Base-by-base conservation (phyloP, 2,329 filamentous ascomycete species). In the Aureobasidium vineae region DNA sequence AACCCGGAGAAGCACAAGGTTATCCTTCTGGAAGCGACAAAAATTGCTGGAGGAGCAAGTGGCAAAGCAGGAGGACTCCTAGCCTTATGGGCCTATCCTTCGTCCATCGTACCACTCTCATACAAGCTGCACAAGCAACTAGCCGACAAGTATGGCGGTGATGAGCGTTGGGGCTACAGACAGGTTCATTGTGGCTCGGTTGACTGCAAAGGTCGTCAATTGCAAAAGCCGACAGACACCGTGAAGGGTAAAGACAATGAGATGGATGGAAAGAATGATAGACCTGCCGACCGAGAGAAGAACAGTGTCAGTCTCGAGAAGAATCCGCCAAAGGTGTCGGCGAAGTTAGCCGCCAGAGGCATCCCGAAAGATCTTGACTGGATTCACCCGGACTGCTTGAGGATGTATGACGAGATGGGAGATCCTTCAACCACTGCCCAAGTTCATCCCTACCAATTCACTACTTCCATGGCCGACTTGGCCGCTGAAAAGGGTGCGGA, bases 1-100 rank as follows among this genome's bases (percentile, higher is more conserved):
- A 84, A 95, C 75, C 87, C 88, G 49, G 78, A 84, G 26, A 85
- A 86, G 63, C 91, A 97, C 76, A 88, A 83, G 63, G 89, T 98
- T 72, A 96, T 90, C 1, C 82, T 99, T 36, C 83, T 98, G 65
- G 95, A 99, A 81, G 92, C 95, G 0, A 88, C 87, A 3, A 84
- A 88, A 52, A 88, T 98, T 70, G 95, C 95, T 7, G 87, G 91
- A n/a, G 94, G 91, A 28, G 94, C 95, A 43, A 97, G 92, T 10
- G 95, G 95, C 47, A 98, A 97, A 79, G 94, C 95, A 0, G 95
- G 95, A 19, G 95, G 95, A 1, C 83, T 99, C 5, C 84, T 99
- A 26, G 95, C 89, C 0, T 82, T 93, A 19, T 98, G 94, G 92
- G 95, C 94, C 0, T 97, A 97, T 74, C 95, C 95, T 0, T 82